Percentiles rank a stretch among this genome's conserved stretches.
These are phyloP conservation scores for Diacronema lutheri DNA, from an alignment of 78 protist species.

Conservation along the genomic window DNA sequence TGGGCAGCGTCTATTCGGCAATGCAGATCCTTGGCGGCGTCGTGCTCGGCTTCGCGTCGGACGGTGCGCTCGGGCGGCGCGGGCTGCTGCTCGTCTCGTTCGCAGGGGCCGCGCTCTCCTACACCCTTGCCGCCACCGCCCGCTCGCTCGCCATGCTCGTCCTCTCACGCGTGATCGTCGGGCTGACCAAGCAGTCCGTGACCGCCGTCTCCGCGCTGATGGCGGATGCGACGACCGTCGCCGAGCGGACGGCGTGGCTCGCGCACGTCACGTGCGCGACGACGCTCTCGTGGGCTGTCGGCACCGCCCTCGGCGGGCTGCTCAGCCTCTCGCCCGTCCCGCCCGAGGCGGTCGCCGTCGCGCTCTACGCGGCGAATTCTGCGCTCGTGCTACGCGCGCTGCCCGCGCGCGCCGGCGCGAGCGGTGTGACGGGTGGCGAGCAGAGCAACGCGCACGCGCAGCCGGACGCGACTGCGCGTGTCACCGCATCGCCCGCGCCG, in stretches of 20 bases:
- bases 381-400: not conserved
- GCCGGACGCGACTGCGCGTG: not conserved
- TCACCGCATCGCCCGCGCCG: not conserved
- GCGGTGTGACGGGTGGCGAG: not conserved
- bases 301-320: constrained; percentile 1
- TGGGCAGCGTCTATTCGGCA: not conserved
- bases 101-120: constrained; percentile 1
- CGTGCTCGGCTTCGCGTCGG: not conserved
- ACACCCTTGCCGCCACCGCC: not conserved
- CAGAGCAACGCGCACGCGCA: not conserved
- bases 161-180: constrained; percentile 25
- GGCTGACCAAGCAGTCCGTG: constrained; percentile 31
- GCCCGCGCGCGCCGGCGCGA: no score
- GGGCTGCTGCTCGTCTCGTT: not conserved
- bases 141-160: not conserved
- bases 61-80: not conserved
- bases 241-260: not conserved
- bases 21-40: constrained; percentile 25
- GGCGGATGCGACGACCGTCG: not conserved
- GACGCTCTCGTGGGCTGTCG: not conserved
- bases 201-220: constrained; percentile 11
- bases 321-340: not conserved
- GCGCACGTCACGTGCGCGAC: not conserved
- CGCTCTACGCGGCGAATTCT: not conserved
- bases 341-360: not conserved